Base-by-base conservation (phyloP, 2,329 filamentous ascomycete species). In the Intubia oerlemansii region DNA sequence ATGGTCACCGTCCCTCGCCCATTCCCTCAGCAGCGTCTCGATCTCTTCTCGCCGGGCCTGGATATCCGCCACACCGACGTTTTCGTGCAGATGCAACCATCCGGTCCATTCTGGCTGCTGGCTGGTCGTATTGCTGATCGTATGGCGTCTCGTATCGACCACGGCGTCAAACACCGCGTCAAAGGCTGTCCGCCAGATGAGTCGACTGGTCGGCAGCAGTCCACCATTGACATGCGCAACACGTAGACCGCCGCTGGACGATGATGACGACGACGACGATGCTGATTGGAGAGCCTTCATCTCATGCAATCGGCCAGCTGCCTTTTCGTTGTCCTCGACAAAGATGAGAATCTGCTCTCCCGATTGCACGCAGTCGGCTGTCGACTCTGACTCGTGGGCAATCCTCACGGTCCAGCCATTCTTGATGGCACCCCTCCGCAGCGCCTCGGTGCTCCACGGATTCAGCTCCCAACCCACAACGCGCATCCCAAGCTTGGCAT, bases 391-490 rank as follows among this genome's bases (percentile, higher is more conserved):
- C 13, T 60, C 42, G 1, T 59, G 54, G 1, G 42, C 48, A 10
- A 78, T 57, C 32, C 51, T 55, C 7, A 72, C 63, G 0, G 44
- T 48, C 70, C 74, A 82, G 22, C 64, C 61, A 43, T 84, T 84
- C 17, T 50, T 65, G 25, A 56, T 42, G 17, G 84, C 79, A 14
- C 82, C 85, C 38, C 78, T 66, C 16, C 70, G 59, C 43, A 95
- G 48, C 0, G 78, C 82, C 52, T 93, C 81, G 19, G 91, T 64
- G 38, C 73, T 82, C 73, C 84, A 78, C 0, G 75, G 73, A 46
- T 92, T 93, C 25, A 93, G 55, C 49, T 95, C 85, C 77, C 80
- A 95, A 40, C 81, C 79, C 24, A 88, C 54, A 2, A 93, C 74
- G 27, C 63, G 53, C 41, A 84, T 53, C 0, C 80, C 81, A 12